phyloP scores from a whole-genome alignment of 805 yeast genomes.

The Clavispora fructus region DNA sequence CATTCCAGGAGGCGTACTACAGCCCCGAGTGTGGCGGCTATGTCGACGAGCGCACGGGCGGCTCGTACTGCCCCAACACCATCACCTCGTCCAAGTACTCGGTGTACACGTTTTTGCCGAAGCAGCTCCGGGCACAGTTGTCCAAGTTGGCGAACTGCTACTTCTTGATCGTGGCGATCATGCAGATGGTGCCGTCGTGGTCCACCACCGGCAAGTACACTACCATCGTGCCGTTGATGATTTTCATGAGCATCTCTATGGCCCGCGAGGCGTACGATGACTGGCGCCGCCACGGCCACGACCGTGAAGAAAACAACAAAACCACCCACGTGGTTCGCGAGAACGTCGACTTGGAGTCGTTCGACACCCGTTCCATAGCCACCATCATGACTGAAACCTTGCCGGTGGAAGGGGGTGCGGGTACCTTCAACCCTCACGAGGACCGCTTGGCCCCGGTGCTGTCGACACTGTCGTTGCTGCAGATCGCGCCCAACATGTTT shows the following conservation, averaged over 20 bases:
- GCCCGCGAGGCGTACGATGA: conserved; percentile 93
- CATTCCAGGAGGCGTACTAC: conserved; percentile 26
- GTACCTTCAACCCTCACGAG: conserved; percentile 2
- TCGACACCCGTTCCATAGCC: conserved; percentile 33
- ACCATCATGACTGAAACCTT: conserved; percentile 38
- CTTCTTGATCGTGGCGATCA: conserved; percentile 80
- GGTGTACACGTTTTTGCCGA: conserved; percentile 73
- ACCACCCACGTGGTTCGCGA: conserved; percentile 26
- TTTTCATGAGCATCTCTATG: conserved; percentile 86
- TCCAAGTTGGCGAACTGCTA: conserved; percentile 90
- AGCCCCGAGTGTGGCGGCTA: conserved; percentile 25
- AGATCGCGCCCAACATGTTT: conserved; percentile 4
- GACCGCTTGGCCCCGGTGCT: not conserved
- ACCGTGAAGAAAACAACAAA: conserved; percentile 72
- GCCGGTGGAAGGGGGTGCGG: conserved; percentile 9
- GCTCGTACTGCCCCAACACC: conserved; percentile 58
- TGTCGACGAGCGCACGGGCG: conserved; percentile 64
- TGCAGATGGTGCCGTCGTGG: conserved; percentile 97
- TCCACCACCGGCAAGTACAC: conserved; percentile 95
- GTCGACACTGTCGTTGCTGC: not conserved
- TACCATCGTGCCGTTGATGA: conserved; percentile 81
- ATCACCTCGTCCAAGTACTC: conserved; percentile 88
- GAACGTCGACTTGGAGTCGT: conserved; percentile 21
- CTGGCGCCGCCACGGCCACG: conserved; percentile 78
- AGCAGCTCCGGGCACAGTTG: conserved; percentile 85